These are phyloP conservation scores for Oryza meyeriana DNA, from an alignment of 176 grass and related monocot genomes.

Conservation along the genomic window DNA sequence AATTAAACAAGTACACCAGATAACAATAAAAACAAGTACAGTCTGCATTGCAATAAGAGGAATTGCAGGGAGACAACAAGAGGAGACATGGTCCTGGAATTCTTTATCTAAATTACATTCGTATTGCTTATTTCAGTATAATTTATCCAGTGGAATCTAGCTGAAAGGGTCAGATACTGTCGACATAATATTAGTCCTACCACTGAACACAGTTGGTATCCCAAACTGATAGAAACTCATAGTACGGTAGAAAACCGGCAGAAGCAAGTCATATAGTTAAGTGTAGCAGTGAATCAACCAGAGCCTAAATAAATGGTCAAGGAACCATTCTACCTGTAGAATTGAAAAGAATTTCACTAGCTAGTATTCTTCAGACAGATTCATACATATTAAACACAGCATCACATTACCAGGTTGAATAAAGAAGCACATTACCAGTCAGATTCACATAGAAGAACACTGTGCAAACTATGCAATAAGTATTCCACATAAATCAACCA, in stretches of 20 bases:
- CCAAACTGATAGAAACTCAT: constrained; percentile 18
- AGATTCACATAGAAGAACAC: not conserved
- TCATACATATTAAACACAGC: not conserved
- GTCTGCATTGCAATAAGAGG: constrained; percentile 30
- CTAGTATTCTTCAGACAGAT: not conserved
- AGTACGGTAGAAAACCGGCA: not conserved
- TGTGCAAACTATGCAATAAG: not conserved
- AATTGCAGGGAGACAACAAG: constrained; percentile 1
- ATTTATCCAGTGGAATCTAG: constrained; percentile 15
- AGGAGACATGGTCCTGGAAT: not conserved
- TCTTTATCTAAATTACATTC: not conserved
- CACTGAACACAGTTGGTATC: not conserved
- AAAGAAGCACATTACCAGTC: not conserved
- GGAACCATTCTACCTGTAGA: not conserved
- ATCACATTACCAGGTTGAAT: not conserved
- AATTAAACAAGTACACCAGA: constrained; percentile 9
- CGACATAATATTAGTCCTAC: not conserved
- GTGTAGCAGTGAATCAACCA: not conserved
- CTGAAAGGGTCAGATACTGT: constrained; percentile 14
- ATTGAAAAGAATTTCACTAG: constrained; percentile 11
- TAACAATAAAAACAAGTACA: not conserved
- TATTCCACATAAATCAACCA: not conserved
- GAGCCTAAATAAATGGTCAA: not conserved
- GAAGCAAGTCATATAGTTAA: not conserved
- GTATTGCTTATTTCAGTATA: constrained; percentile 12